Base-by-base conservation (phyloP, 2,329 filamentous ascomycete species). In the Arachnomyces sp. region DNA sequence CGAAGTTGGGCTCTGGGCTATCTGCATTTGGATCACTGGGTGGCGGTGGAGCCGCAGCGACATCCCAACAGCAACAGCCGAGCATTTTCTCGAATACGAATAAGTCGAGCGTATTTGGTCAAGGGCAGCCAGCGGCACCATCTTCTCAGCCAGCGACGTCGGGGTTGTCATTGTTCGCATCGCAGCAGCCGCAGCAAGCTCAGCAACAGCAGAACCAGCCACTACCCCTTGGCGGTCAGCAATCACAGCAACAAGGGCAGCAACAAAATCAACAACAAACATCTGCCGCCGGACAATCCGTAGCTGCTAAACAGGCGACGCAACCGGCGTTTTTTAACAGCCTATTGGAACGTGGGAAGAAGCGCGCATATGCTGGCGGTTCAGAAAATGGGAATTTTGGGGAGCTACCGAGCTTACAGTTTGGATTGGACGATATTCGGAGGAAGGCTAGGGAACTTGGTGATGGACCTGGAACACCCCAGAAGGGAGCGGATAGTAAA, bases 381-480 rank as follows among this genome's bases (percentile, higher is more conserved):
- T 76, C 76, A 12, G 63, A 63, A 3, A 60, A 57, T 35, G 62
- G 53, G 41, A 66, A 64, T 40, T 77, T 84, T 56, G 82, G 84
- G 50, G 86, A 95, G 44, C 73, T 98, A 34, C 90, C 92, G 5
- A 84, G 81, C 55, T 73, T 98, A 49, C 89, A 96, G 64, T 76
- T 98, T 39, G 90, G 92, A 15, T 73, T 98, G 25, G 85, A 87
- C 43, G 92, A 98, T 66, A 82, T 98, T 54, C 74, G 78, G 43
- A 71, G 78, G 49, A 79, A 73, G 73, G 92, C 72, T 67, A 86
- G 76, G 71, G 89, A 73, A 50, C 72, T 98, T 50, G 76, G 82
- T 15, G 72, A 71, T 9, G 49, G 75, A 60, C 66, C 71, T 16
- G 58, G 63, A 39, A 44, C 55, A 3, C 63, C 68, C 39, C 64